Evolutionary conservation across 2,329 filamentous ascomycete species (phyloP), one percentile per base, ranked within the genome.

Genomic region (Tolypocladium paradoxum): DNA sequence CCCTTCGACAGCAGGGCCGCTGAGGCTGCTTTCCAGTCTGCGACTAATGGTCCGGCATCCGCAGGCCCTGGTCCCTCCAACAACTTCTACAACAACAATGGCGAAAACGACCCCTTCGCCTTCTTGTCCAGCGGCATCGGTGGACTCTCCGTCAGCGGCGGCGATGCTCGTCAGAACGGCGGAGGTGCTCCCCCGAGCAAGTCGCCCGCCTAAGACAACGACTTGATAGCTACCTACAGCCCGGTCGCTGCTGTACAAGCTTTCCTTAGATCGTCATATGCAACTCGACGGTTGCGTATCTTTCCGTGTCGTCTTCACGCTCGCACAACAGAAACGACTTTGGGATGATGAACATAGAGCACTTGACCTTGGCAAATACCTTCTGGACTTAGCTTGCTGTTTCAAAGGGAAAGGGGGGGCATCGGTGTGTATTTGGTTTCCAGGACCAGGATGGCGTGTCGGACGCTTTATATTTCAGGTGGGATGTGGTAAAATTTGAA

Each of bases 1-100:
- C 87, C 87, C 6, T 97, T 99, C 65, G 91, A 96, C 66, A 95
- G 90, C 75, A 88, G 91, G 57, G 88, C 90, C 57, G 90, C 92
- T 18, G 92, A 97, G 73, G 90, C 90, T 56, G 92, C 93, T 29
- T 99, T 99, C 76, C 88, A 89, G 66, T 88, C 88, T 40, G 90
- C 89, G 38, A 85, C 85, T 61, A 92, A 93, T 61, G 88, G 88
- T 53, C 85, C 86, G 22, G 84, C 85, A 18, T 88, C 87, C 46
- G 85, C 85, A 56, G 88, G 87, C 36, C 82, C 85, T 55, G 87
- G 87, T 40, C 83, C 85, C 35, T 84, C 86, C 43, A 70, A 69
- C 72, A 72, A 72, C 61, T 73, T 71, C 51, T 73, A 73, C 56
- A 66, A 85, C 63, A 83, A 82, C 65, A 88, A 86, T 63, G 75